Base-by-base conservation (phyloP, 768 basidiomycete genomes). In the Tricholoma furcatifolium region DNA sequence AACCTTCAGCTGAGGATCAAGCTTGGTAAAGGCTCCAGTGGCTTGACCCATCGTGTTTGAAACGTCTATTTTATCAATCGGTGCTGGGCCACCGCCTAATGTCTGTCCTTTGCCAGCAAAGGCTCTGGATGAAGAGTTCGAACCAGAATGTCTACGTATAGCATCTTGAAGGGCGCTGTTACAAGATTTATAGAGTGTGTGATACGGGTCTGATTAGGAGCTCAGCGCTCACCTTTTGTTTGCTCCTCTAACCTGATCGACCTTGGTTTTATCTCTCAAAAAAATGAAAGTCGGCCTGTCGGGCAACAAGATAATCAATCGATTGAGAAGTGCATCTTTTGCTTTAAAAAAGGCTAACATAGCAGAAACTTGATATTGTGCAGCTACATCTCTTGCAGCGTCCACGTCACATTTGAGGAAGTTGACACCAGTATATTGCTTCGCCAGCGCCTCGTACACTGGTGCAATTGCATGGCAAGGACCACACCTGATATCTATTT, bases 361-460 rank as follows among this genome's bases (percentile, higher is more conserved):
- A 0, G 90, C 90, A 21, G 82, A 70, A 54, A 94, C 76, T 4
- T 68, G 68, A 64, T 91, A 90, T 38, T 69, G 45, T 27, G 71
- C 62, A 7, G 91, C 83, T 23, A 93, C 84, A 39, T 91, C 91
- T 57, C 60, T 67, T 17, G 83, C 84, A 44, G 77, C 79, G 59
- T 92, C 90, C 15, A 91, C 84, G 61, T 91, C 89, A 59, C 85
- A 88, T 65, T 93, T 93, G 62, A 93, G 65, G 71, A 94, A 94
- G 67, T 89, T 89, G 53, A 86, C 90, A 45, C 77, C 74, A 20
- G 70, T 72, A 64, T 88, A 84, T 60, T 88, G 72, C 60, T 83
- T 85, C 6, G 89, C 78, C 2, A 93, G 71, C 0, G 78, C 70
- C 60, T 91, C 89, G 55, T 79, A 93, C 0, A 75, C 69, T 2